Evolutionary conservation across 208 protist species (phyloP).

Genomic region (Leishmania amazonensis): DNA sequence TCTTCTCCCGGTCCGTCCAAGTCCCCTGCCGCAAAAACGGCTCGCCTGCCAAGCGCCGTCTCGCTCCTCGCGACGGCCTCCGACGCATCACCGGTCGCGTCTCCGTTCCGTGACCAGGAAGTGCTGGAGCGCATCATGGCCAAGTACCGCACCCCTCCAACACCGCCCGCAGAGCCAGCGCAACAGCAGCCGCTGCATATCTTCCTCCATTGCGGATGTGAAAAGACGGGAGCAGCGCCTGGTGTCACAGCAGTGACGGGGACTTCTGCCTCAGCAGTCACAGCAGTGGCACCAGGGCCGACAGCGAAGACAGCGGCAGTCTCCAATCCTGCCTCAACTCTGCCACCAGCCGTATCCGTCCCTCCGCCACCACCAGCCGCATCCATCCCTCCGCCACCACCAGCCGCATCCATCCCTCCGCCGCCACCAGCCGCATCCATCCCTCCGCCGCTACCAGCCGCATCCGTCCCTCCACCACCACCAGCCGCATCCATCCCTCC

Average conservation of each 20-base stretch:
- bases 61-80: conserved; percentile 4
- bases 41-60: conserved; percentile 12
- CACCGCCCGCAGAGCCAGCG: conserved; percentile 6
- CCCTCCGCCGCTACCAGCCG: neutral
- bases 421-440: neutral
- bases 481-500: neutral
- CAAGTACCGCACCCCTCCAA: conserved; percentile 19
- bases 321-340: neutral
- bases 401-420: neutral
- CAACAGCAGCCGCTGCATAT: conserved; percentile 31
- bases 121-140: conserved; percentile 38
- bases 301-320: neutral
- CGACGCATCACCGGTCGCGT: conserved; percentile 7
- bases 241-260: neutral
- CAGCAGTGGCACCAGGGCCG: neutral
- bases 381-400: neutral
- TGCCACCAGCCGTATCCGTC: neutral
- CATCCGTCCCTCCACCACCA: neutral
- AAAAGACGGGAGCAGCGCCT: neutral
- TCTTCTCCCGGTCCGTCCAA: neutral
- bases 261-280: neutral
- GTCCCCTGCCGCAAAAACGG: neutral
- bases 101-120: conserved; percentile 44
- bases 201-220: conserved; percentile 36
- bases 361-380: neutral